phyloP scores from a whole-genome alignment of 306 rosid species.

The Astragalus membranaceus region DNA sequence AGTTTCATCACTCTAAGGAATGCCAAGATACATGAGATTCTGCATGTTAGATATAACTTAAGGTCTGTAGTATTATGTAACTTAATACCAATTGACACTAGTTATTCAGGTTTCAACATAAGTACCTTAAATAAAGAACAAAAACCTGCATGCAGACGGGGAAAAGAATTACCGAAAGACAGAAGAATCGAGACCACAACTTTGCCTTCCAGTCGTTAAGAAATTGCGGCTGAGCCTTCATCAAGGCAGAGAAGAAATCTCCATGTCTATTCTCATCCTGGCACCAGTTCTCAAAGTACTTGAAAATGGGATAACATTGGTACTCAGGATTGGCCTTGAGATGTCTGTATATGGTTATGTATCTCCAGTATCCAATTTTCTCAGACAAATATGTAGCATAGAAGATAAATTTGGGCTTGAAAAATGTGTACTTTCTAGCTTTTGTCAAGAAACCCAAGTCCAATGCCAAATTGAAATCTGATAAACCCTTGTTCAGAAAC shows the following conservation, averaged over 20 bases:
- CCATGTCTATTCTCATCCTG: constrained; percentile 99
- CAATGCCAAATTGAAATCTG: constrained; percentile 95
- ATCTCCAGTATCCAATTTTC: constrained; percentile 99
- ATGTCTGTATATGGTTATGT: constrained; percentile 94
- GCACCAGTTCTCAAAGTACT: constrained; percentile 99
- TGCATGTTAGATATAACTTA: background rate
- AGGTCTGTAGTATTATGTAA: background rate
- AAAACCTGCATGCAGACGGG: background rate
- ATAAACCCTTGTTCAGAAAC: constrained; percentile 91
- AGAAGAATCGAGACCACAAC: constrained; percentile 91
- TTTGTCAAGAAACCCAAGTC: constrained; percentile 99
- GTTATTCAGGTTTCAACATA: background rate
- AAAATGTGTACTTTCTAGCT: constrained; percentile 93
- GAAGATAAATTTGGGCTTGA: constrained; percentile 98
- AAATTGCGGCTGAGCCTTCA: constrained; percentile 99
- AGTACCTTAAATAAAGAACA: background rate
- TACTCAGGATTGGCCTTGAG: constrained; percentile 82
- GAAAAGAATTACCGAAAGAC: constrained; percentile 76
- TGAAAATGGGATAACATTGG: constrained; percentile 95
- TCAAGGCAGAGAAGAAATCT: constrained; percentile 94
- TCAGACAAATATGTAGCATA: constrained; percentile 95
- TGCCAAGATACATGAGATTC: background rate
- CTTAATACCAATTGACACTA: background rate
- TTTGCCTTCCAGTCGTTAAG: constrained; percentile 99
- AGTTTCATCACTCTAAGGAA: background rate